Percentiles rank a stretch among this genome's conserved stretches.
Evolutionary conservation across 768 basidiomycete genomes (phyloP).

Genomic region (Hemileccinum impolitum): DNA sequence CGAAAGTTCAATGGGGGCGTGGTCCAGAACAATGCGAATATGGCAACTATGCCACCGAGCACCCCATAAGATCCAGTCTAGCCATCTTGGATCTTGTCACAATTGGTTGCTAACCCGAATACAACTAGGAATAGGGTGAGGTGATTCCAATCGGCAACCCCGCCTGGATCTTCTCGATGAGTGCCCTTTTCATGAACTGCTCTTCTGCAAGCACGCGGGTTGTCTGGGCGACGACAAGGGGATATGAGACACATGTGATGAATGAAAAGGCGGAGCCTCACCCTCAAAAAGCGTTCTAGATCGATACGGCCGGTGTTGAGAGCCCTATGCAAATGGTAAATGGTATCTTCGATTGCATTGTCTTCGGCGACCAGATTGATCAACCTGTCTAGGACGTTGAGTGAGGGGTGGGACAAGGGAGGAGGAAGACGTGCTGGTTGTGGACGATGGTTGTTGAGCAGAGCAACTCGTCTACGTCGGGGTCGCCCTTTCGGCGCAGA

Average conservation of each 20-base stretch:
- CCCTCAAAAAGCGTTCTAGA: slow-evolving; percentile 90
- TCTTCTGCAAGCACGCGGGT: slow-evolving; percentile 88
- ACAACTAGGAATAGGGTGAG: slow-evolving; percentile 38
- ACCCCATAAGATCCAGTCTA: slow-evolving; percentile 25
- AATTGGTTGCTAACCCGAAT: slow-evolving; percentile 31
- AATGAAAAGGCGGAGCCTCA: slow-evolving; percentile 37
- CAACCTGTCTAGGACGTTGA: slow-evolving; percentile 53
- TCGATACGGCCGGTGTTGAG: slow-evolving; percentile 90
- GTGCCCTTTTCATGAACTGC: slow-evolving; percentile 94
- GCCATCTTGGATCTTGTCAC: slow-evolving; percentile 25
- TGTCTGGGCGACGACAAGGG: slow-evolving; percentile 44
- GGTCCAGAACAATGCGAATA: slow-evolving; percentile 35
- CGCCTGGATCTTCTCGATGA: slow-evolving; percentile 84
- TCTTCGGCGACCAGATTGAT: slow-evolving; percentile 99
- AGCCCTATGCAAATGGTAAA: slow-evolving; percentile 93
- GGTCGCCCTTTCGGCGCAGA: slow-evolving; percentile 79
- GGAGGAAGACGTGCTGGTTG: slow-evolving; percentile 66
- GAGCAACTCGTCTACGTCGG: slow-evolving; percentile 93
- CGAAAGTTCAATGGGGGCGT: slow-evolving; percentile 11
- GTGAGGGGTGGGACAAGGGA: neutral
- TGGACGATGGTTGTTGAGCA: slow-evolving; percentile 95
- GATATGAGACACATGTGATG: slow-evolving; percentile 15
- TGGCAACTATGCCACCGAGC: slow-evolving; percentile 37
- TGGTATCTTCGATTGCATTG: slow-evolving; percentile 96
- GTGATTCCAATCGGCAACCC: slow-evolving; percentile 52